A percentile compares a stretch with the other conserved stretches of the same genome.
Conservation (phyloP, 2,329 filamentous ascomycete species). For the Nemania sp. region DNA sequence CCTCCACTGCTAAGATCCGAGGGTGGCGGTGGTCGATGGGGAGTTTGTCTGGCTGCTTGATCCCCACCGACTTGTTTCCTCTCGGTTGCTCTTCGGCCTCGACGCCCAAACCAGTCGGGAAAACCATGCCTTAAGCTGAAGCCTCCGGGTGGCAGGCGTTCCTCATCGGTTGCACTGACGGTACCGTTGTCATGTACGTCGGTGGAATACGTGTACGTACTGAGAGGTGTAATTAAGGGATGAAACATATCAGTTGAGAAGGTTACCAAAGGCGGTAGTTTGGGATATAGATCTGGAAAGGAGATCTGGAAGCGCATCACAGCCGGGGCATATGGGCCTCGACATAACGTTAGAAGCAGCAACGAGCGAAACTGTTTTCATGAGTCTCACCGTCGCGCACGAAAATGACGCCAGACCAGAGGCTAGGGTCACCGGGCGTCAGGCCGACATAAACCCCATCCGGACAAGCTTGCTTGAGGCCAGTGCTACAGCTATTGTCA, state of each 20-base stretch:
- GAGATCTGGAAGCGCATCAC: slow-evolving; percentile 90
- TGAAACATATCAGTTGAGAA: slow-evolving; percentile 96
- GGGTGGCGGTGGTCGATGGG: slow-evolving; percentile 48
- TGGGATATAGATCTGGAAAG: slow-evolving; percentile 85
- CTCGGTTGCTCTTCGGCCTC: slow-evolving; percentile 53
- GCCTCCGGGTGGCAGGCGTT: slow-evolving; percentile 85
- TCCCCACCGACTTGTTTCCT: slow-evolving; percentile 59
- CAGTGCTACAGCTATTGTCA: slow-evolving; percentile 68
- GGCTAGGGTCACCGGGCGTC: slow-evolving; percentile 80
- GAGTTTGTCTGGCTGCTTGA: slow-evolving; percentile 48
- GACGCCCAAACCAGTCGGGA: slow-evolving; percentile 84
- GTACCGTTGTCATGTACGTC: slow-evolving; percentile 80
- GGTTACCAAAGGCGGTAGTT: slow-evolving; percentile 82
- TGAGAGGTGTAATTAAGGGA: slow-evolving; percentile 89
- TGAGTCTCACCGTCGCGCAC: slow-evolving; percentile 78
- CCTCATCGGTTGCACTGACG: slow-evolving; percentile 84
- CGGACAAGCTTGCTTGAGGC: slow-evolving; percentile 84
- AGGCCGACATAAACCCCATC: slow-evolving; percentile 89
- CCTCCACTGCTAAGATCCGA: slow-evolving; percentile 43
- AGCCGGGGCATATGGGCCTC: slow-evolving; percentile 89
- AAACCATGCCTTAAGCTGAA: slow-evolving; percentile 94
- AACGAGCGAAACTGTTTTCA: slow-evolving; percentile 21
- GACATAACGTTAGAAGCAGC: slow-evolving; percentile 39
- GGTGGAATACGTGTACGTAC: slow-evolving; percentile 93
- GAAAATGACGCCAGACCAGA: slow-evolving; percentile 94